These are phyloP conservation scores for Allomyces macrogynus DNA, from an alignment of 192 early-diverging fungal species.

Conservation along the genomic window DNA sequence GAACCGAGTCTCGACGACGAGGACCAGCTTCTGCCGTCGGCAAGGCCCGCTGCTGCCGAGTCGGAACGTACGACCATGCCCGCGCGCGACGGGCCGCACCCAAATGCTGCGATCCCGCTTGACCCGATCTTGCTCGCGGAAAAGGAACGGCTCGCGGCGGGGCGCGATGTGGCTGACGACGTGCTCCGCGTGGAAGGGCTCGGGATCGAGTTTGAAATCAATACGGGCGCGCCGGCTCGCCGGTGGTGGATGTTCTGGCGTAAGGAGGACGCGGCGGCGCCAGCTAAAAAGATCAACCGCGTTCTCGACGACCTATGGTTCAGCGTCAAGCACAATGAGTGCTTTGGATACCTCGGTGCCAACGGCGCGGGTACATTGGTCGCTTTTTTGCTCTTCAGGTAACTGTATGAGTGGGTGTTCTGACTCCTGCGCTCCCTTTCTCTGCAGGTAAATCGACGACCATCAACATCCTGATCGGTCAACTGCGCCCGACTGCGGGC, in stretches of 20 bases:
- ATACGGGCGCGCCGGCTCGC: not conserved
- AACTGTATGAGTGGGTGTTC: no score
- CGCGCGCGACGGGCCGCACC: not conserved
- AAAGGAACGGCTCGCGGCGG: not conserved
- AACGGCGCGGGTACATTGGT: not conserved
- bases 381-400: no score
- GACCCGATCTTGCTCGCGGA: not conserved
- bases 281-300: conserved; percentile 10
- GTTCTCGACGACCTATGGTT: conserved; percentile 20
- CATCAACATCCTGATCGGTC: not conserved
- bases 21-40: not conserved
- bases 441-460: not conserved
- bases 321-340: conserved; percentile 21
- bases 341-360: conserved; percentile 7
- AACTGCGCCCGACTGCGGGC: not conserved
- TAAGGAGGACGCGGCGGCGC: not conserved
- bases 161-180: conserved; percentile 4
- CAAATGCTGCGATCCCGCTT: not conserved
- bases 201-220: conserved; percentile 7
- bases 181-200: conserved; percentile 14
- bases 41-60: not conserved
- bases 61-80: not conserved
- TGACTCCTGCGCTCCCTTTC: no score
- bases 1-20: not conserved
- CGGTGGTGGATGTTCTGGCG: not conserved